Evolutionary conservation across 1,284 basidiomycete genomes (phyloP), one percentile per base, ranked within the genome.

Genomic region (Tetrapyrgos nigripes): DNA sequence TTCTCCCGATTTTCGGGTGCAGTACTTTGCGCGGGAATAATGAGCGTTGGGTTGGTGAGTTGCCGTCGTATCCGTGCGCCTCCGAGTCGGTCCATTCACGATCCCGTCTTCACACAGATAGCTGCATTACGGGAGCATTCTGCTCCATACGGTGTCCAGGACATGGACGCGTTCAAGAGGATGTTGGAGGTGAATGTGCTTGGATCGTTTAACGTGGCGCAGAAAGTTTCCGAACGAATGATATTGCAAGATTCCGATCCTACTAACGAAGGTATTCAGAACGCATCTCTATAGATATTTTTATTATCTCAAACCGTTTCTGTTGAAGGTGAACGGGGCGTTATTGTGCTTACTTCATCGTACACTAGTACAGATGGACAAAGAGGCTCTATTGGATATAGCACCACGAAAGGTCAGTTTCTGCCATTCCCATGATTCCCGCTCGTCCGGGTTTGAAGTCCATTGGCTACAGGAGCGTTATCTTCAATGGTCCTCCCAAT

Each of bases 401-500:
- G 21, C n/a, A 14, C 50, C 13, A 52, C 50, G 27, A 52, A 52
- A 52, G 50, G 50, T 52, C 6, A n/a, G 50, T 35, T 13, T 29
- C 19, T 23, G n/a, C 11, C 19, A 9, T 9, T 9, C 11, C 5
- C 11, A 37, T 52, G 14, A 21, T 21, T 31, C 11, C 24, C 27
- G 8, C 13, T 13, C 48, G 8, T 14, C 13, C 8, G 8, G 11
- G 13, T 24, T 50, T n/a, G 21, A 8, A 13, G 8, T 26, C 13
- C 27, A 14, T 50, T 50, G 11, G 11, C 27, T 52, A 14, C 33
- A 52, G 50, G 50, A 28, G 50, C 28, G 8, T 13, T 52, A 17
- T 52, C 50, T 19, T 17, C 50, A 5, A 52, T 52, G 50, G 50
- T 52, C 50, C 29, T 52, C 11, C 50, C 50, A 37, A 52, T 52